phyloP scores from a whole-genome alignment of 2,329 filamentous ascomycete genomes.

The Cryphonectria naterciae region DNA sequence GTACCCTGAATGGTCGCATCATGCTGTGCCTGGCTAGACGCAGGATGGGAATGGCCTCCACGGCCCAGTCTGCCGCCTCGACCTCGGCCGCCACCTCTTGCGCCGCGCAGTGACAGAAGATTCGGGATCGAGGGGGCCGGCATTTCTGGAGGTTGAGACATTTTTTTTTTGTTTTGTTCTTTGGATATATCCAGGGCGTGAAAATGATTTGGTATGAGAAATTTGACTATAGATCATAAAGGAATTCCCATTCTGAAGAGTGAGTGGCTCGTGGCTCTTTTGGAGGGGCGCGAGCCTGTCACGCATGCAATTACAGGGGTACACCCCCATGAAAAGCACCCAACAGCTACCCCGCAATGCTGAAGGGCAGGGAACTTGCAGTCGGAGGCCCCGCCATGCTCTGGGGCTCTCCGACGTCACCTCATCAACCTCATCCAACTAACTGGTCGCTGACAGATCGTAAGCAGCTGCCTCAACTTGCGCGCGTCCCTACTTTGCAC shows the following conservation, averaged over 20 bases:
- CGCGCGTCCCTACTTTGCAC: neutral
- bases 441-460: neutral
- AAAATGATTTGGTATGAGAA: neutral
- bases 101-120: slow-evolving; percentile 62
- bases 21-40: slow-evolving; percentile 47
- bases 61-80: slow-evolving; percentile 31
- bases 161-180: neutral
- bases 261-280: neutral
- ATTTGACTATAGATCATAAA: neutral
- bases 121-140: slow-evolving; percentile 79
- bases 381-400: slow-evolving; percentile 14
- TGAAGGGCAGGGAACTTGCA: neutral
- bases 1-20: slow-evolving; percentile 85
- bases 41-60: slow-evolving; percentile 30
- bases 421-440: slow-evolving; percentile 11
- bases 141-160: slow-evolving; percentile 52
- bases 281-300: neutral
- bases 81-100: slow-evolving; percentile 45
- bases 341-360: slow-evolving; percentile 16
- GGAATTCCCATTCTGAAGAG: neutral
- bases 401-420: slow-evolving; percentile 13
- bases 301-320: slow-evolving; percentile 2
- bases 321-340: slow-evolving; percentile 5
- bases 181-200: neutral
- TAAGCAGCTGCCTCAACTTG: slow-evolving; percentile 1